phyloP scores from a whole-genome alignment of 1,284 basidiomycete genomes.

The Apiotrichum akiyoshidainum region DNA sequence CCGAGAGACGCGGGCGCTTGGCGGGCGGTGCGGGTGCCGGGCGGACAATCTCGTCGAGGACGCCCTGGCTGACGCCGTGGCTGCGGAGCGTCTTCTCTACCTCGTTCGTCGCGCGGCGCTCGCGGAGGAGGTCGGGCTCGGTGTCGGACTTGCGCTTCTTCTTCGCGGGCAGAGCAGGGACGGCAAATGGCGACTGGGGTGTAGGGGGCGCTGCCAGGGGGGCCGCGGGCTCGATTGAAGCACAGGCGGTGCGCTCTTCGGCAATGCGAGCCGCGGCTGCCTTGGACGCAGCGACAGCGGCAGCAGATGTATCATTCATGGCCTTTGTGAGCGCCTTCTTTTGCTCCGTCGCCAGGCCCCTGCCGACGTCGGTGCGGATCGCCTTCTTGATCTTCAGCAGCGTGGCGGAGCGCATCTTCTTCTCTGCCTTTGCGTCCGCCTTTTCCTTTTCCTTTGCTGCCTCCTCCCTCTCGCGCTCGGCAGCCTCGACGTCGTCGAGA shows the following conservation, averaged over 20 bases:
- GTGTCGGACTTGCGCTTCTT: not conserved
- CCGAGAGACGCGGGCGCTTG: not conserved
- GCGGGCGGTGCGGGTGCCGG: not conserved
- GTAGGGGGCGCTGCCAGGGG: too few relatives aligned
- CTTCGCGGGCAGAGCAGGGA: too few relatives aligned
- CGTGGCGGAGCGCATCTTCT: too few relatives aligned
- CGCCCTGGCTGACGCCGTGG: not conserved
- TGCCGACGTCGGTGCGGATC: too few relatives aligned
- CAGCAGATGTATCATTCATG: too few relatives aligned
- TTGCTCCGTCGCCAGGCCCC: not conserved
- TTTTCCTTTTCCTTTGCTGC: not conserved
- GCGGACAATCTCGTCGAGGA: not conserved
- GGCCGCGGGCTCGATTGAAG: not conserved
- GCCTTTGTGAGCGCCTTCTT: not conserved
- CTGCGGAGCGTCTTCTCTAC: not conserved
- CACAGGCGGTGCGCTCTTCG: too few relatives aligned
- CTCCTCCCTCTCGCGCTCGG: not conserved
- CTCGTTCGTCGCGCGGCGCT: not conserved
- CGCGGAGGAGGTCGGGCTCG: not conserved
- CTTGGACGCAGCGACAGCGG: too few relatives aligned
- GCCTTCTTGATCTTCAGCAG: too few relatives aligned
- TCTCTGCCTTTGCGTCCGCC: not conserved
- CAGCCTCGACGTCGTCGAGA: not conserved
- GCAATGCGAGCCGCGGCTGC: too few relatives aligned
- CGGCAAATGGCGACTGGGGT: too few relatives aligned